phyloP scores from a whole-genome alignment of 495 filamentous ascomycete species.

The Aspergillus olivimuriae region DNA sequence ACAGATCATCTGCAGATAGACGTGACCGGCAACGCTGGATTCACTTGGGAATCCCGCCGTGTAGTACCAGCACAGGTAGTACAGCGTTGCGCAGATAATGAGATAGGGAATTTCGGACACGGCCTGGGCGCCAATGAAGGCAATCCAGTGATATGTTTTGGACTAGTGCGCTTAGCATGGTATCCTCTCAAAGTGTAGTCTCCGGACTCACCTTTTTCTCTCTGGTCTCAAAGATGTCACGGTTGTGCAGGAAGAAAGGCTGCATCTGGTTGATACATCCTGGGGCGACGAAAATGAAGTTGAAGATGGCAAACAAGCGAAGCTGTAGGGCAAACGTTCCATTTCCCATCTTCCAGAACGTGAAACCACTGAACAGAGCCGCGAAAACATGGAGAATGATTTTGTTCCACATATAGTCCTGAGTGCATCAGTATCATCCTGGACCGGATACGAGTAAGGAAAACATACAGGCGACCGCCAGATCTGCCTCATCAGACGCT shows the following conservation, averaged over 20 bases:
- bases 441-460: conserved; percentile 40
- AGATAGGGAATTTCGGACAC: conserved; percentile 57
- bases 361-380: conserved; percentile 38
- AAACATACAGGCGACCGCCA: conserved; percentile 76
- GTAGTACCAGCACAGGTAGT: conserved; percentile 57
- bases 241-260: conserved; percentile 74
- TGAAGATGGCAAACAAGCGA: conserved; percentile 58
- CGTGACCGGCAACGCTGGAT: conserved; percentile 38
- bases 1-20: conserved; percentile 44
- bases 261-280: conserved; percentile 89
- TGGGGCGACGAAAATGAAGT: conserved; percentile 63
- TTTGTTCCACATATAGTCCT: conserved; percentile 42
- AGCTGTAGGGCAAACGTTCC: conserved; percentile 32
- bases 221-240: conserved; percentile 63
- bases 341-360: conserved; percentile 41
- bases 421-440: conserved; percentile 17
- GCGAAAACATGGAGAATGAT: conserved; percentile 36
- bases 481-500: conserved; percentile 74
- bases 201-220: conserved; percentile 64
- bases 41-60: conserved; percentile 43
- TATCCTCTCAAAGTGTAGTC: neutral
- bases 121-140: conserved; percentile 38
- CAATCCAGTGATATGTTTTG: conserved; percentile 42
- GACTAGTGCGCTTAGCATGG: conserved; percentile 57
- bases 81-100: conserved; percentile 48